Conservation (phyloP, 352 stramenopile genomes). For the Globisporangium radiosum region DNA sequence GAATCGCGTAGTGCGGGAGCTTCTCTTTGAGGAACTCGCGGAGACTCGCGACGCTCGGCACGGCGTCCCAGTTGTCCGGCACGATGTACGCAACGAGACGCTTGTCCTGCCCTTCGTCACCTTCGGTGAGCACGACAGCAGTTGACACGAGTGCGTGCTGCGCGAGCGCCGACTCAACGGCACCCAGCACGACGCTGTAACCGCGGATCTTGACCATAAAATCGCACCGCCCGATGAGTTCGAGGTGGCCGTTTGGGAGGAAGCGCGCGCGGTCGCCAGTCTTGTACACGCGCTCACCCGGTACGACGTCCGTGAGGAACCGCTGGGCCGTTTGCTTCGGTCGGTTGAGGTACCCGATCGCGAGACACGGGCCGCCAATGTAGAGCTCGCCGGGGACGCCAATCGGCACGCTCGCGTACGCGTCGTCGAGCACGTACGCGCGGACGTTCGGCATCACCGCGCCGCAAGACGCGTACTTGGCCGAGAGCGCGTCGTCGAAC, state of each 20-base stretch:
- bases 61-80: constrained; percentile 59
- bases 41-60: constrained; percentile 56
- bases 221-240: constrained; percentile 91
- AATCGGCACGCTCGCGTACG: constrained; percentile 48
- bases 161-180: constrained; percentile 86
- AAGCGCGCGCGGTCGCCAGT: constrained; percentile 90
- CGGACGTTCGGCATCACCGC: constrained; percentile 81
- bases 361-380: constrained; percentile 81
- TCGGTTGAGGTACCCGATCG: constrained; percentile 80
- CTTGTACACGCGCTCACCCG: constrained; percentile 82
- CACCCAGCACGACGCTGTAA: constrained; percentile 91
- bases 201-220: constrained; percentile 96
- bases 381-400: constrained; percentile 79
- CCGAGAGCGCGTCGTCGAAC: constrained; percentile 65
- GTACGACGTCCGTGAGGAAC: constrained; percentile 65
- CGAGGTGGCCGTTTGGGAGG: constrained; percentile 85
- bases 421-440: constrained; percentile 73
- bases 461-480: constrained; percentile 86
- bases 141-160: constrained; percentile 81
- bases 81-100: constrained; percentile 91
- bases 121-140: constrained; percentile 88
- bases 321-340: constrained; percentile 69
- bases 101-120: constrained; percentile 80
- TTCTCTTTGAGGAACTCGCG: constrained; percentile 64
- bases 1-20: constrained; percentile 81